Base-by-base conservation (phyloP, 495 filamentous ascomycete genomes). In the Tuber microsphaerosporum region DNA sequence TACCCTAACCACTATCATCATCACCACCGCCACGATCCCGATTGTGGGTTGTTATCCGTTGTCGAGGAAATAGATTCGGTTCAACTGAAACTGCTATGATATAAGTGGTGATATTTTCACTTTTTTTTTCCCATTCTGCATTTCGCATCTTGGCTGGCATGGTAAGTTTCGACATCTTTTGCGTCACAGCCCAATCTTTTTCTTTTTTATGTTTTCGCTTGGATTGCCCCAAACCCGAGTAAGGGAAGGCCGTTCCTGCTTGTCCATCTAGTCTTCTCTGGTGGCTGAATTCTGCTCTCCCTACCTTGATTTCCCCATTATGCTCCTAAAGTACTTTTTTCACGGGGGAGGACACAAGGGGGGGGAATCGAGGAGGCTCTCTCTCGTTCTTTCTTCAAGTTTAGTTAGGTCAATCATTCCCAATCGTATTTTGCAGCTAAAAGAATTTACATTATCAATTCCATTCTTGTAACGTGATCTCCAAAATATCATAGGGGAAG, bases 221-320 rank as follows among this genome's bases (percentile, higher is more conserved):
- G 56, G 56, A 65, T 65, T 65, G 26, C 34, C 56, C 14, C 56
- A 65, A 65, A 65, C 56, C 56, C 56, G 56, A 65, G 56, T 65
- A 34, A 65, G 56, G 56, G 56, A 65, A 34, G 56, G 56, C 10
- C 56, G 4, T 34, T 65, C 56, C 56, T 34, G 6, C 56, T 31
- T n/a, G 12, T 31, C 51, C n/a, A 26, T 10, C n/a, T 34, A 7
- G 14, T 19, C 14, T 34, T 65, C 31, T 65, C 14, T n/a, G 48
- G 48, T 56, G 10, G 56, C 19, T 26, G 26, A 7, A 34, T 65
- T 65, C 56, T 34, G 31, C 26, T 65, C 4, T 26, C 22, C 56
- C 56, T 26, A 65, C 56, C 12, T 16, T 6, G 26, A 65, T 34
- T 31, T 31, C 56, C 10, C 26, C 26, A 34, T 17, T 0, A 2